Conservation (phyloP, 495 filamentous ascomycete species). For the Oidiodendron maius region DNA sequence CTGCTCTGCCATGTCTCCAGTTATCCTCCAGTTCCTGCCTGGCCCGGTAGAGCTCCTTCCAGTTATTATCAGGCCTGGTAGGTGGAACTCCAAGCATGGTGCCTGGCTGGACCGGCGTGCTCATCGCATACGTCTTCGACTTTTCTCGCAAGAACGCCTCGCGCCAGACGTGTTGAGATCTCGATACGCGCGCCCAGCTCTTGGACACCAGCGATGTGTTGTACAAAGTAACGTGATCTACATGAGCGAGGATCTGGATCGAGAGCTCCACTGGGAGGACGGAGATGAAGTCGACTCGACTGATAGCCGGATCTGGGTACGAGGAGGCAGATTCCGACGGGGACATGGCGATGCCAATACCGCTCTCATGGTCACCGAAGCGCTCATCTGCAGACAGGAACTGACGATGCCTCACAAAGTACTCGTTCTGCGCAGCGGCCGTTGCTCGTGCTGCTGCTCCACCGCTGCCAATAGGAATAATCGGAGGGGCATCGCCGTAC, state of each 20-base stretch:
- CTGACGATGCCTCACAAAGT: conserved; percentile 33
- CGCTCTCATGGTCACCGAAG: conserved; percentile 64
- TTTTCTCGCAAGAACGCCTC: conserved; percentile 68
- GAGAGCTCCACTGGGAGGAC: conserved; percentile 66
- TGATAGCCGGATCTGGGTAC: conserved; percentile 21
- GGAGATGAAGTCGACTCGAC: conserved; percentile 57
- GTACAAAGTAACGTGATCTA: conserved; percentile 63
- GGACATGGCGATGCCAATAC: conserved; percentile 70
- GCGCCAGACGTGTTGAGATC: conserved; percentile 69
- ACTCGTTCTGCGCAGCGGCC: conserved; percentile 62
- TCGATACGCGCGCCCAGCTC: conserved; percentile 55
- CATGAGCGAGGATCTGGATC: conserved; percentile 62
- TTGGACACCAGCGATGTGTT: conserved; percentile 56
- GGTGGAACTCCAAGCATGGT: conserved; percentile 40
- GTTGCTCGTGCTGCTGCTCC: conserved; percentile 67
- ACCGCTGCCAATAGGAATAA: conserved; percentile 49
- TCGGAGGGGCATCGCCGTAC: conserved; percentile 40
- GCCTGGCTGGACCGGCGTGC: conserved; percentile 36
- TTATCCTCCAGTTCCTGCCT: conserved; percentile 66
- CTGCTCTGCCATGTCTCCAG: conserved; percentile 73
- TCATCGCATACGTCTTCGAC: conserved; percentile 45
- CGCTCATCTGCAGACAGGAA: conserved; percentile 29
- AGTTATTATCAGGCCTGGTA: conserved; percentile 53
- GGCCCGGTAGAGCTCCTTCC: conserved; percentile 79
- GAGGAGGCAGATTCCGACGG: conserved; percentile 22